Evolutionary conservation across 345 rosid species (phyloP).

Genomic region (Mangifera indica): DNA sequence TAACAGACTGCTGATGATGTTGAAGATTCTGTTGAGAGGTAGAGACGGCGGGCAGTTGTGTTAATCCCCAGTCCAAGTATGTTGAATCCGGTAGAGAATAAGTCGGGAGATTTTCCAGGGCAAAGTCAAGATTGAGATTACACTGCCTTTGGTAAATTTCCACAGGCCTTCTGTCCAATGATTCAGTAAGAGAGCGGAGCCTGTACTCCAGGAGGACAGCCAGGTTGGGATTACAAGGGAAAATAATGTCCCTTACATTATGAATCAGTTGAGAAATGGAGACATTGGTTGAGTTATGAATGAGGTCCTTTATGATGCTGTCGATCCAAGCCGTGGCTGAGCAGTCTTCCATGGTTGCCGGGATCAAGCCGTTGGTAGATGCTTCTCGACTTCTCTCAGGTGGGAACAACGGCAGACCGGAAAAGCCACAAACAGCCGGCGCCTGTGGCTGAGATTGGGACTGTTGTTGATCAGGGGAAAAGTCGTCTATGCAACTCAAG

Average conservation of each 20-base stretch:
- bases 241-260: slow-evolving; percentile 88
- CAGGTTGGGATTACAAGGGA: slow-evolving; percentile 91
- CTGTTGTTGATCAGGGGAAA: neutral
- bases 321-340: slow-evolving; percentile 84
- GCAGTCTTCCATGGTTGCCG: slow-evolving; percentile 56
- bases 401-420: slow-evolving; percentile 88
- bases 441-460: slow-evolving; percentile 26
- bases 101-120: slow-evolving; percentile 23
- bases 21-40: slow-evolving; percentile 15
- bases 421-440: slow-evolving; percentile 87
- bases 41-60: slow-evolving; percentile 26
- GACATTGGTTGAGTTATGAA: slow-evolving; percentile 64
- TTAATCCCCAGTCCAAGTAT: slow-evolving; percentile 30
- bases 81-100: slow-evolving; percentile 26
- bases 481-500: slow-evolving; percentile 27
- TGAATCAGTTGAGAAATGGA: slow-evolving; percentile 96
- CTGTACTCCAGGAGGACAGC: slow-evolving; percentile 81
- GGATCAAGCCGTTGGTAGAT: neutral
- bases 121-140: slow-evolving; percentile 28
- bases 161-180: slow-evolving; percentile 29
- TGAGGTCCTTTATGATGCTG: slow-evolving; percentile 80
- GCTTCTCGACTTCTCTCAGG: slow-evolving; percentile 41
- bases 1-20: slow-evolving; percentile 24
- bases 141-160: slow-evolving; percentile 27
- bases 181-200: slow-evolving; percentile 68